A percentile compares a stretch with the other conserved stretches of the same genome.
Conservation (phyloP, 2,329 filamentous ascomycete species). For the Ophiostoma triangulosporum region DNA sequence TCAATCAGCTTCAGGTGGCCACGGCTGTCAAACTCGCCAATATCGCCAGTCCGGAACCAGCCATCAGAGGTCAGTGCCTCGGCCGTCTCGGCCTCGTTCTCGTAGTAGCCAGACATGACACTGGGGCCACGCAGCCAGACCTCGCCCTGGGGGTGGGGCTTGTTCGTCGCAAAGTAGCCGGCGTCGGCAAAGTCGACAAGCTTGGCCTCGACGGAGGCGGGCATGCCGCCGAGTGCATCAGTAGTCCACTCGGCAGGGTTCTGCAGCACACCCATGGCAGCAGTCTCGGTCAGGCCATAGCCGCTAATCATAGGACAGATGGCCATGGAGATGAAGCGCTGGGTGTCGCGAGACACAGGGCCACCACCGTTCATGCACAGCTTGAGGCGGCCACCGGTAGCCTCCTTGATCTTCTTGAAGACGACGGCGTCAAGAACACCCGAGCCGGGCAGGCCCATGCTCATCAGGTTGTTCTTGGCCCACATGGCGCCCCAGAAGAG, state of each 20-base stretch:
- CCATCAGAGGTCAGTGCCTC: slow-evolving; percentile 57
- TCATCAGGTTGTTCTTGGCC: slow-evolving; percentile 37
- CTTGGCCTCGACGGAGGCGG: slow-evolving; percentile 65
- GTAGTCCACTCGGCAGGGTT: slow-evolving; percentile 71
- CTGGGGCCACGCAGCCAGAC: slow-evolving; percentile 72
- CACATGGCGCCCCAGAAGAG: slow-evolving; percentile 55
- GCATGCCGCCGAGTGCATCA: slow-evolving; percentile 58
- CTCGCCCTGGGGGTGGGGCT: slow-evolving; percentile 67
- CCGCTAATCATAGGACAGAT: slow-evolving; percentile 83
- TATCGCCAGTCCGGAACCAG: slow-evolving; percentile 83
- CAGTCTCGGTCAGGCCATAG: slow-evolving; percentile 78
- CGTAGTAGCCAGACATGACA: slow-evolving; percentile 60
- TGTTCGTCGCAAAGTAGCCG: slow-evolving; percentile 64
- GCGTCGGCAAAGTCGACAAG: slow-evolving; percentile 76
- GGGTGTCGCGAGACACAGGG: slow-evolving; percentile 71
- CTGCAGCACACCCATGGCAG: slow-evolving; percentile 60
- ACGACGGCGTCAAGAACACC: slow-evolving; percentile 63
- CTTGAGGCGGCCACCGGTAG: slow-evolving; percentile 68
- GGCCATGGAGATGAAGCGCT: slow-evolving; percentile 76
- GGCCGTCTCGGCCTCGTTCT: slow-evolving; percentile 64
- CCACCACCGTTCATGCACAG: slow-evolving; percentile 80
- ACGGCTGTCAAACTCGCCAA: slow-evolving; percentile 61
- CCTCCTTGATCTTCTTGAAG: slow-evolving; percentile 86
- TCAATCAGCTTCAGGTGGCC: slow-evolving; percentile 67
- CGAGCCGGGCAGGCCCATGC: slow-evolving; percentile 47